Evolutionary conservation across 345 rosid genomes (phyloP).

Genomic region (Gossypium mustelinum): DNA sequence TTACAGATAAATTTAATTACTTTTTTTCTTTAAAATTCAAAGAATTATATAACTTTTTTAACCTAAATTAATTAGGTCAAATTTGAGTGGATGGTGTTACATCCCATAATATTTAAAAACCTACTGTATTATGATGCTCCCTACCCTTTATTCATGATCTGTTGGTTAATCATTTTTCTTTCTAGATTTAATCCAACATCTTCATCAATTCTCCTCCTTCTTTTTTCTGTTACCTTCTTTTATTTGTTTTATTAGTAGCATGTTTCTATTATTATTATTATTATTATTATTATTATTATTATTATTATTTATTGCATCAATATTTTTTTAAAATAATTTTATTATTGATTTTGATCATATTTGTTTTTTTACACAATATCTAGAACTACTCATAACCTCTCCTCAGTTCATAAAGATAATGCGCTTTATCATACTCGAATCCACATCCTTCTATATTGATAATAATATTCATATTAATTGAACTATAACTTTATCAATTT

Average conservation of each 20-base stretch:
- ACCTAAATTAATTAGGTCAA: not conserved
- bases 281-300: not conserved
- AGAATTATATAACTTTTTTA: no score
- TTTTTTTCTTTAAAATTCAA: no score
- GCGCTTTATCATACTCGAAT: rapidly evolving
- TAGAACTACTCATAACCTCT: rapidly evolving
- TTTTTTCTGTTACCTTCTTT: not conserved
- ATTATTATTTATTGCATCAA: not conserved
- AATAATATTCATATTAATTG: no score
- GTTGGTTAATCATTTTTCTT: not conserved
- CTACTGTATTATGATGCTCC: not conserved
- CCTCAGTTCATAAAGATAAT: rapidly evolving
- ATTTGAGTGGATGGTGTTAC: not conserved
- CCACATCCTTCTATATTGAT: no score
- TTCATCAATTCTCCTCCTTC: not conserved
- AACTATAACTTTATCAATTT: no score
- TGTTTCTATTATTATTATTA: not conserved
- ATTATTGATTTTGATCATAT: no score
- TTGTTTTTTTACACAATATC: no score
- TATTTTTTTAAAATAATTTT: no score
- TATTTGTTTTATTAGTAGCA: not conserved
- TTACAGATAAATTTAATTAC: no score
- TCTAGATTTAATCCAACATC: not conserved
- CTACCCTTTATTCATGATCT: not conserved
- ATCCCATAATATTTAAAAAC: not conserved